These are phyloP conservation scores for Penicillium decumbens DNA, from an alignment of 2,329 filamentous ascomycete species.

Conservation along the genomic window DNA sequence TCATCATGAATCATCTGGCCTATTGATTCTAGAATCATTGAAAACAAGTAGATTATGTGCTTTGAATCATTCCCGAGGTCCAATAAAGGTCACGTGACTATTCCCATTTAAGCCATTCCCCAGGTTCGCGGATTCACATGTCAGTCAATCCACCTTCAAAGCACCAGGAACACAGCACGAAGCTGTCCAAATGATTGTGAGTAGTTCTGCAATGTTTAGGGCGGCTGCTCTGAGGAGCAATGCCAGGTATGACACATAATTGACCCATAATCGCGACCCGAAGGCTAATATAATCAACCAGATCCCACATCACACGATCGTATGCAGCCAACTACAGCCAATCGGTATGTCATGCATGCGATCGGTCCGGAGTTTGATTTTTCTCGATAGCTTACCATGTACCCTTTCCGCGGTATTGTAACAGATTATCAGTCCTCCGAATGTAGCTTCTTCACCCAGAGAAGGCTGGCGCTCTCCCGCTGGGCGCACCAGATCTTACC, in stretches of 20 bases:
- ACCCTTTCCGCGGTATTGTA: not conserved
- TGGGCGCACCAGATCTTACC: not conserved
- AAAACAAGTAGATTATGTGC: too few relatives aligned
- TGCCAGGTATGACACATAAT: not conserved
- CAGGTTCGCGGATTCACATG: not conserved
- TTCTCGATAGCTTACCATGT: not conserved
- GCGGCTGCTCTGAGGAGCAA: not conserved
- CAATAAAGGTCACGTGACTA: constrained; percentile 5
- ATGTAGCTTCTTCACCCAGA: not conserved
- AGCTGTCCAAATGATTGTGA: not conserved
- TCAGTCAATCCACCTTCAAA: constrained; percentile 1
- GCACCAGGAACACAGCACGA: not conserved
- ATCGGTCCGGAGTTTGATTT: not conserved
- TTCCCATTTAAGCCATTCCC: constrained; percentile 6
- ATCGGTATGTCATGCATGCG: constrained; percentile 3
- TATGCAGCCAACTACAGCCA: constrained; percentile 1
- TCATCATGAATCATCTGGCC: not conserved
- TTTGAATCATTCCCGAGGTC: too few relatives aligned
- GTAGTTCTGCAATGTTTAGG: not conserved
- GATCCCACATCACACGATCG: constrained; percentile 1
- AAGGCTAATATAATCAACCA: constrained; percentile 4
- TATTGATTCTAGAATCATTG: not conserved
- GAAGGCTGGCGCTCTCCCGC: not conserved
- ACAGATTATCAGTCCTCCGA: not conserved
- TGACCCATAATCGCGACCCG: not conserved